Evolutionary conservation across 768 basidiomycete species (phyloP), one percentile per base, ranked within the genome.

Genomic region (Mrakia frigida): DNA sequence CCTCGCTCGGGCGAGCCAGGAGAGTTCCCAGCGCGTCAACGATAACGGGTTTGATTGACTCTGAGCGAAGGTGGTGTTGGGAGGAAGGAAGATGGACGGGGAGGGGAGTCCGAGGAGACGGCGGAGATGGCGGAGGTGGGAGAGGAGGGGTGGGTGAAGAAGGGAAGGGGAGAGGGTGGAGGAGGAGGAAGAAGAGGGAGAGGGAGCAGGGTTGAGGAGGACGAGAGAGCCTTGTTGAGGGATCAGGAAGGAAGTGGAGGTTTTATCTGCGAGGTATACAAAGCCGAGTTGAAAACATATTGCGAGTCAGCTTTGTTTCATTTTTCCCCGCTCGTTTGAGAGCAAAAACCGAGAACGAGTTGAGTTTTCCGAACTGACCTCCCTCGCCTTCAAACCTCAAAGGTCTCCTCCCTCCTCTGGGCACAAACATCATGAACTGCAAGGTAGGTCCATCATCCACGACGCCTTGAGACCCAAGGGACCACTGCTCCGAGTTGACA

Each of bases 401-500:
- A 4, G 96, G 94, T 37, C 88, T 85, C 74, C 88, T 89, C n/a
- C 82, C 80, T 6, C 86, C 81, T 0, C 91, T 90, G 1, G 97
- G 97, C 2, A 97, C 86, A 81, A 94, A 99, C 1, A 96, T 83
- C 59, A 98, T 85, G 80, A 99, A 95, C 83, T 98, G 92, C 0
- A 99, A 84, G 1, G 98, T 94, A 5, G 94, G 95, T 78, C 98
- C 94, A 77, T 39, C 53, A n/a, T 74, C 73, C 21, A 61, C 56
- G 21, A 39, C 52, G 21, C n/a, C 63, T 10, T 60, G 52, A 0
- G 76, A 80, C 94, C 95, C 94, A 69, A 99, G 81, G 18, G 91
- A 91, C 97, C 97, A 99, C 81, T 94, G 90, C 6, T 94, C 97
- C 9, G 93, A 93, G 81, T 99, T 99, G 59, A 99, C 87, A 81